These are phyloP conservation scores for Apiospora hydei DNA, from an alignment of 2,329 filamentous ascomycete species.

Conservation along the genomic window DNA sequence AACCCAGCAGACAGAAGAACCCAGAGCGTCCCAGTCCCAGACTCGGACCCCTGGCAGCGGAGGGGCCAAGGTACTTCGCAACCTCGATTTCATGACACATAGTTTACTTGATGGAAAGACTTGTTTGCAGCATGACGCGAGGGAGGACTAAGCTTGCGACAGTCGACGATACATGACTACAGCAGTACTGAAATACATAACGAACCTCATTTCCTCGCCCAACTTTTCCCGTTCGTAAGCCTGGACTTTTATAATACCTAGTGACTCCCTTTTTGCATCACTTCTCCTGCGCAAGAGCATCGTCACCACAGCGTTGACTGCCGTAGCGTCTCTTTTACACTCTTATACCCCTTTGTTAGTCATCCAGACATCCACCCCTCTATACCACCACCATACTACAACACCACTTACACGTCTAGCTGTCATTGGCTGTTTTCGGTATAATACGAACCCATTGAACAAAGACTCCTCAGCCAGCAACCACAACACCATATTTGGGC, in stretches of 20 bases:
- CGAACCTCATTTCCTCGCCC: constrained; percentile 8
- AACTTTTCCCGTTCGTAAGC: not conserved
- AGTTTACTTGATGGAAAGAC: constrained; percentile 37
- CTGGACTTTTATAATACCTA: constrained; percentile 3
- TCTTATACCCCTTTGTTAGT: constrained; percentile 21
- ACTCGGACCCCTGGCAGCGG: constrained; percentile 17
- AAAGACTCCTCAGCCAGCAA: constrained; percentile 22
- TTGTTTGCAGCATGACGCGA: constrained; percentile 32
- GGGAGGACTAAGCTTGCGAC: constrained; percentile 25
- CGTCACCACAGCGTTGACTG: constrained; percentile 1
- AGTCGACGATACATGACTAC: constrained; percentile 23
- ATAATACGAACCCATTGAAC: constrained; percentile 16
- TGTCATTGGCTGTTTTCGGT: constrained; percentile 17
- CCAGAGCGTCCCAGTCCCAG: not conserved
- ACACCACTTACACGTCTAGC: not conserved
- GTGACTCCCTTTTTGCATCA: constrained; percentile 1
- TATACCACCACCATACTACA: constrained; percentile 12
- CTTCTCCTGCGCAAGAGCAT: not conserved
- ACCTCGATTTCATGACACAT: constrained; percentile 34
- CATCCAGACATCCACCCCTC: constrained; percentile 5
- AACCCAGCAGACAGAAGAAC: not conserved
- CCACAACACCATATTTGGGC: not conserved
- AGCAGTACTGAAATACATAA: constrained; percentile 16
- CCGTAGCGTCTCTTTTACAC: constrained; percentile 28
- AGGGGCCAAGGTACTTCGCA: constrained; percentile 23